phyloP scores from a whole-genome alignment of 768 basidiomycete genomes.

The Hirschioporus abietinus region DNA sequence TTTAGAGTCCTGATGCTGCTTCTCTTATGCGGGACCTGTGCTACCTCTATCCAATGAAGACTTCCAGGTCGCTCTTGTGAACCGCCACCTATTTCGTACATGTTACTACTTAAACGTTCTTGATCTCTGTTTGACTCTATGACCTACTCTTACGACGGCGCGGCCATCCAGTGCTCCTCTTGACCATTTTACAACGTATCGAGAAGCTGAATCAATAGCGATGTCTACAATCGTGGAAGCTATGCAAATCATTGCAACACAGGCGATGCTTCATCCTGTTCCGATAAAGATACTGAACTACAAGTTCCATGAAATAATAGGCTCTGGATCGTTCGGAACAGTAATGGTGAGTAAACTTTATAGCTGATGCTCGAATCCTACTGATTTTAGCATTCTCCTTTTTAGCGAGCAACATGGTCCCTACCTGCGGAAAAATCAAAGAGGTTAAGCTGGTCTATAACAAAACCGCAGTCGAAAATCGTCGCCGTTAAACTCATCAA shows the following conservation, averaged over 20 bases:
- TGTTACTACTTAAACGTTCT: too few relatives aligned
- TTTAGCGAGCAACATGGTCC: conserved; percentile 70
- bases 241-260: neutral
- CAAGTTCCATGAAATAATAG: neutral
- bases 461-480: conserved; percentile 2
- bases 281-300: neutral
- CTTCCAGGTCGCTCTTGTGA: too few relatives aligned
- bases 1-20: too few relatives aligned
- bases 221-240: neutral
- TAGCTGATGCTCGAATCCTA: neutral
- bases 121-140: too few relatives aligned
- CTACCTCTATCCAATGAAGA: too few relatives aligned
- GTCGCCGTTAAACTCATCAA: conserved; percentile 29
- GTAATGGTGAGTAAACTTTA: neutral
- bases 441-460: conserved; percentile 39
- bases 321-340: neutral
- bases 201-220: too few relatives aligned
- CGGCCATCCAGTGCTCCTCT: too few relatives aligned
- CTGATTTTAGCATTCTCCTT: neutral
- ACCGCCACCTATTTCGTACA: too few relatives aligned
- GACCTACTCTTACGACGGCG: too few relatives aligned
- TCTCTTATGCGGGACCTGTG: too few relatives aligned
- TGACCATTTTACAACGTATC: too few relatives aligned
- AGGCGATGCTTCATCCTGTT: neutral
- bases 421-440: conserved; percentile 61